Evolutionary conservation across 2,329 filamentous ascomycete species (phyloP).

Genomic region (Scedosporium dehoogii): DNA sequence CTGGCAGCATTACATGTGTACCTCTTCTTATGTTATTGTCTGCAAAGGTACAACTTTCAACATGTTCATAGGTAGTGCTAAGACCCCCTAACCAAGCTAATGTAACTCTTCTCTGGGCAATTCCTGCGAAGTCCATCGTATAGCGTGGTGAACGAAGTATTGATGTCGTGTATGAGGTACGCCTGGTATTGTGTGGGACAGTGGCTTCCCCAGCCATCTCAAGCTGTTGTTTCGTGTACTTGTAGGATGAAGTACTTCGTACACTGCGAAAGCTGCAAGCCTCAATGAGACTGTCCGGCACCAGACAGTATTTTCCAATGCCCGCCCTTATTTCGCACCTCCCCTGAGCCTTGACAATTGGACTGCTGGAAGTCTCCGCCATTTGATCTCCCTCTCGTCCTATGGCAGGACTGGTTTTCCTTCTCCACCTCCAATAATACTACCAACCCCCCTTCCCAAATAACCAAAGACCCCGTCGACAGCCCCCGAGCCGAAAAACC

Average conservation of each 20-base stretch:
- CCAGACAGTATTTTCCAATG: no score
- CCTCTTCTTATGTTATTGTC: neutral
- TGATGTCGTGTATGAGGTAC: neutral
- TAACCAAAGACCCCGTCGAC: neutral
- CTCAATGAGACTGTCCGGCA: no score
- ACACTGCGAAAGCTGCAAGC: no score
- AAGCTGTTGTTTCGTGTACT: neutral
- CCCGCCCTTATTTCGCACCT: neutral
- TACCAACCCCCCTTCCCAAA: neutral
- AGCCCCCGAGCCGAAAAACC: slow-evolving; percentile 7
- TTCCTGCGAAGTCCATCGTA: neutral
- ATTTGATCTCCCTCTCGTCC: neutral
- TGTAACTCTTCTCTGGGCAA: neutral
- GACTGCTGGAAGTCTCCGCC: neutral
- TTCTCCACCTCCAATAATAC: slow-evolving; percentile 3
- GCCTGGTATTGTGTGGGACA: neutral
- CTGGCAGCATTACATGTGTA: neutral
- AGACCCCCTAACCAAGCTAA: neutral
- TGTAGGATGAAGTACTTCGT: neutral
- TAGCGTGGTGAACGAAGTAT: neutral
- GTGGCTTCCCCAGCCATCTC: neutral
- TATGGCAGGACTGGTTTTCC: neutral
- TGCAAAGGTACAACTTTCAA: neutral
- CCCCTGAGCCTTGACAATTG: neutral
- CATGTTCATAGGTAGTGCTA: neutral